These are phyloP conservation scores for Iberis pinnata DNA, from an alignment of 345 rosid species.

Conservation along the genomic window DNA sequence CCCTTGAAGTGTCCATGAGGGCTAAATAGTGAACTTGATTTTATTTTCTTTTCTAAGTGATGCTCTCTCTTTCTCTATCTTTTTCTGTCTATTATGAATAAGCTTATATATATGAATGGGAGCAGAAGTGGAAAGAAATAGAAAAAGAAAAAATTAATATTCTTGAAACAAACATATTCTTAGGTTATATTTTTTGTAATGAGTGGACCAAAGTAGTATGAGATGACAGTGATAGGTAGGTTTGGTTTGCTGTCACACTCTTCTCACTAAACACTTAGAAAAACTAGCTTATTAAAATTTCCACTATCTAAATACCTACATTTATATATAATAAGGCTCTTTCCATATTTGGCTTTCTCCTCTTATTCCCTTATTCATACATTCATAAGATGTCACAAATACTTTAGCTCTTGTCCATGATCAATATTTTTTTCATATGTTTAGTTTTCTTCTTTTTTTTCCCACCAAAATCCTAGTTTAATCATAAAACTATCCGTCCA, in stretches of 20 bases:
- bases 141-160: slow-evolving; percentile 12
- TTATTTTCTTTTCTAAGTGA: slow-evolving; percentile 16
- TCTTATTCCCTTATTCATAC: no score
- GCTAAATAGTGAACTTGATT: not conserved
- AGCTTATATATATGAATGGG: slow-evolving; percentile 13
- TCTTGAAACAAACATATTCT: slow-evolving; percentile 8
- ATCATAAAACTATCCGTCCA: no score
- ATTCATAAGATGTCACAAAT: no score
- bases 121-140: slow-evolving; percentile 23
- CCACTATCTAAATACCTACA: slow-evolving; percentile 15
- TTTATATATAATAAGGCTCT: no score
- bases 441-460: no score
- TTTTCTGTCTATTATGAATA: not conserved
- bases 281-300: slow-evolving; percentile 28
- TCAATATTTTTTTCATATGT: no score
- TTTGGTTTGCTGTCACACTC: slow-evolving; percentile 28
- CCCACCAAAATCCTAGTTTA: no score
- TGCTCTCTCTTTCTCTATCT: slow-evolving; percentile 7
- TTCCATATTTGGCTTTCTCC: no score
- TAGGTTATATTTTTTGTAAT: slow-evolving; percentile 14
- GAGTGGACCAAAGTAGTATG: slow-evolving; percentile 25
- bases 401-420: no score
- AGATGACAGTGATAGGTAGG: slow-evolving; percentile 30
- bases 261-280: slow-evolving; percentile 21
- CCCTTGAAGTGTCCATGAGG: slow-evolving; percentile 36